phyloP scores from a whole-genome alignment of 352 stramenopile species.

The Pythium periplocum region DNA sequence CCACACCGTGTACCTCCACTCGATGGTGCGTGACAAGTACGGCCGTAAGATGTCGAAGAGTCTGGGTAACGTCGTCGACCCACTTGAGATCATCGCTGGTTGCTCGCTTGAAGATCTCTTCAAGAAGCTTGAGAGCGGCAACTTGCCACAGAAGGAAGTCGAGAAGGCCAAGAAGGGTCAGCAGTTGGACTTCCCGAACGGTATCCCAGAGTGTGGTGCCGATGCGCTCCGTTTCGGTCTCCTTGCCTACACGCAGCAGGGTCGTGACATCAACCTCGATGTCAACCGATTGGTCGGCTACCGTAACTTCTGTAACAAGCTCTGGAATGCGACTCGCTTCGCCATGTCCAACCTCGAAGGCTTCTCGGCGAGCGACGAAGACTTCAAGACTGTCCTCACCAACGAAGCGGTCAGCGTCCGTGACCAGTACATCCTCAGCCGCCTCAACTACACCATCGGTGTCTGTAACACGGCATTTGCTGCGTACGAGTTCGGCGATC shows the following conservation, averaged over 20 bases:
- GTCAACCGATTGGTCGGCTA: slow-evolving; percentile 99
- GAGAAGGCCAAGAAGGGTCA: slow-evolving; percentile 98
- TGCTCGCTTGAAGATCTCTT: slow-evolving; percentile 94
- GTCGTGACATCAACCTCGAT: slow-evolving; percentile 99
- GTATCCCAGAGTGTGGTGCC: slow-evolving; percentile 98
- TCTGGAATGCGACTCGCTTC: slow-evolving; percentile 99
- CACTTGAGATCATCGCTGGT: slow-evolving; percentile 96
- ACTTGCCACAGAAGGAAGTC: slow-evolving; percentile 97
- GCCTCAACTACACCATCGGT: slow-evolving; percentile 69
- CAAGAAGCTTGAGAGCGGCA: slow-evolving; percentile 94
- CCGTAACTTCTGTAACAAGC: slow-evolving; percentile 99
- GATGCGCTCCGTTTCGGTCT: slow-evolving; percentile 98
- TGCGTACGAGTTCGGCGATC: slow-evolving; percentile 95
- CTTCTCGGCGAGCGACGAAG: slow-evolving; percentile 47
- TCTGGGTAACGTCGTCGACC: slow-evolving; percentile 98
- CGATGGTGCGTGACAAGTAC: slow-evolving; percentile 97
- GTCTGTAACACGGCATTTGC: slow-evolving; percentile 82
- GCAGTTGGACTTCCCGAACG: slow-evolving; percentile 96
- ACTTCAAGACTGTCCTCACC: slow-evolving; percentile 49
- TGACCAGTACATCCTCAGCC: slow-evolving; percentile 83
- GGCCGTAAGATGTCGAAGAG: slow-evolving; percentile 99
- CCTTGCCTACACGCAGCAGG: slow-evolving; percentile 92
- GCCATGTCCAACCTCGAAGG: slow-evolving; percentile 95
- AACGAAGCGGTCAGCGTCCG: slow-evolving; percentile 62
- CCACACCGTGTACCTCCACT: slow-evolving; percentile 96